Percentiles rank a stretch among this genome's conserved stretches.
phyloP scores from a whole-genome alignment of 768 basidiomycete species.

The Gymnopilus junonius region DNA sequence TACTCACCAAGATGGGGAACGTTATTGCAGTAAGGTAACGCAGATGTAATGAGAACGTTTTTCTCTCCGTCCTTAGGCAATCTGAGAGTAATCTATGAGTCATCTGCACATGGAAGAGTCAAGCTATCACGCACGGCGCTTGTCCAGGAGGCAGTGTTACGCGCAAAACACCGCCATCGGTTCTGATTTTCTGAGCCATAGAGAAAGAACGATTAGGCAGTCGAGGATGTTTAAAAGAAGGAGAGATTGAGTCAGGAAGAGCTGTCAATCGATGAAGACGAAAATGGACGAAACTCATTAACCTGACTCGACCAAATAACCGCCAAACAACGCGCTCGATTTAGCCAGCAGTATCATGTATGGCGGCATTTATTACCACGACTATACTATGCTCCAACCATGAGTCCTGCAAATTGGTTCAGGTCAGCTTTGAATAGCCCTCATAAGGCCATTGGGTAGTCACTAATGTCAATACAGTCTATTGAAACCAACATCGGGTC shows the following conservation, averaged over 20 bases:
- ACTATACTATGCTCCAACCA: conserved; percentile 8
- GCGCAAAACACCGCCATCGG: conserved; percentile 52
- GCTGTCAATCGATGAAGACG: conserved; percentile 16
- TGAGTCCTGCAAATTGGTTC: conserved; percentile 27
- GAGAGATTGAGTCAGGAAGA: conserved; percentile 8
- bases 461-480: too few species aligned
- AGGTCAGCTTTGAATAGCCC: too few species aligned
- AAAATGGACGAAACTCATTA: conserved; percentile 11
- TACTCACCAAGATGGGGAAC: conserved; percentile 89
- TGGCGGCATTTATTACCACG: neutral
- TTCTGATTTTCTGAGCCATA: conserved; percentile 62
- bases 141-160: conserved; percentile 56
- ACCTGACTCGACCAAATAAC: conserved; percentile 25
- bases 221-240: conserved; percentile 5
- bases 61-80: conserved; percentile 83
- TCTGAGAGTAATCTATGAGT: conserved; percentile 32
- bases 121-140: conserved; percentile 45
- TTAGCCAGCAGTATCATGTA: neutral
- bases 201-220: conserved; percentile 4
- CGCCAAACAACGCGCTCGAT: conserved; percentile 24
- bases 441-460: too few species aligned
- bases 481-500: conserved; percentile 11
- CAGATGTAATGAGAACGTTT: conserved; percentile 93
- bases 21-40: conserved; percentile 96
- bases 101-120: conserved; percentile 8